Percentiles rank a stretch among this genome's conserved stretches.
phyloP scores from a whole-genome alignment of 1,139 yeast genomes.

The Magnusiomyces suaveolens region DNA sequence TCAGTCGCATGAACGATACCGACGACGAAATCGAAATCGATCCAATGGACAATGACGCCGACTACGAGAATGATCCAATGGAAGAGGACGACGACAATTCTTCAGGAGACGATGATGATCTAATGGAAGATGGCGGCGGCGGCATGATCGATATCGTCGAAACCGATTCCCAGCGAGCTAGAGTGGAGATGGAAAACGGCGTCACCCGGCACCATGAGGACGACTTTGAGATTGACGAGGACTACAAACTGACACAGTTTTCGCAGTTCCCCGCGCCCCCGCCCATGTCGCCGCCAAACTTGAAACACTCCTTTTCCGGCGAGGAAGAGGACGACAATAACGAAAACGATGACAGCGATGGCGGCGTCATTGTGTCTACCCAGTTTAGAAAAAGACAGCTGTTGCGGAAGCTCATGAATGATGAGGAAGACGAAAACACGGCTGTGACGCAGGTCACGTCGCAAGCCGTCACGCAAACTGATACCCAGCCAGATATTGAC shows the following conservation, averaged over 20 bases:
- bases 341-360: background rate
- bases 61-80: background rate
- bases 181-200: background rate
- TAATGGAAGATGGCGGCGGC: background rate
- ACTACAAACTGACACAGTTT: background rate
- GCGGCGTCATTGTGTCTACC: background rate
- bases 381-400: background rate
- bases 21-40: background rate
- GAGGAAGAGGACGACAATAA: background rate
- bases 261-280: background rate
- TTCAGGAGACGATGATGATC: background rate
- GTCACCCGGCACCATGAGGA: background rate
- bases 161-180: background rate
- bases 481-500: background rate
- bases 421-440: background rate
- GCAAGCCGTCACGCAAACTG: background rate
- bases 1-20: background rate
- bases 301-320: too few species aligned
- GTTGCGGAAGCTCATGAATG: background rate
- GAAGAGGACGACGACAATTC: background rate
- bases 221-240: background rate
- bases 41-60: background rate
- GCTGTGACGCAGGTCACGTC: background rate
- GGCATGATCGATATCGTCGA: background rate
- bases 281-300: background rate